These are phyloP conservation scores for Termitomyces sp. DNA, from an alignment of 768 basidiomycete species.

Conservation along the genomic window DNA sequence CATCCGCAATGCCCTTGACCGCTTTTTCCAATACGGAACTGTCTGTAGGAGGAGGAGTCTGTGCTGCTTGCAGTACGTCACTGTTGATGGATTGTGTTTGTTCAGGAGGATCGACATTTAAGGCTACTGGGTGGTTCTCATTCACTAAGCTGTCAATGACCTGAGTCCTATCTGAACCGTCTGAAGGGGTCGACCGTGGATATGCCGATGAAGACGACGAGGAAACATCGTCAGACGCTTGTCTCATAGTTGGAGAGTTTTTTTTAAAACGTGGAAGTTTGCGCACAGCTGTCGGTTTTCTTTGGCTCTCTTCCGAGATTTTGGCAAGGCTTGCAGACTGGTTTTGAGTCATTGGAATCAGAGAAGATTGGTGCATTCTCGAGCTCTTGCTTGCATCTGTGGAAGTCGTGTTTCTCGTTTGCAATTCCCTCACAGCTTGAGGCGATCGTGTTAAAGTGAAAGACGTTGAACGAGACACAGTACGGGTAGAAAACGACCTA, in stretches of 20 bases:
- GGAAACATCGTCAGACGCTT: neutral
- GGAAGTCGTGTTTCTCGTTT: neutral
- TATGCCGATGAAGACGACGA: neutral
- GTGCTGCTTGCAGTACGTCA: neutral
- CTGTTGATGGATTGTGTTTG: neutral
- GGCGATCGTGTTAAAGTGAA: neutral
- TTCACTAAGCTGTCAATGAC: neutral
- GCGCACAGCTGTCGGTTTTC: neutral
- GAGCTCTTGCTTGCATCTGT: neutral
- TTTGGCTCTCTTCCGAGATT: neutral
- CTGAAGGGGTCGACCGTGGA: neutral
- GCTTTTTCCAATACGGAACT: neutral
- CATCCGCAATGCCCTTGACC: neutral
- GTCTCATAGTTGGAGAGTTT: neutral
- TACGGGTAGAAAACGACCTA: neutral
- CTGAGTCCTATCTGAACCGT: neutral
- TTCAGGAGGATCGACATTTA: neutral
- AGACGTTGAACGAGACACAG: neutral
- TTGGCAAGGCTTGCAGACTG: neutral
- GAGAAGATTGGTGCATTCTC: neutral
- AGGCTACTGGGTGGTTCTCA: neutral
- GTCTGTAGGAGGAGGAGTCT: neutral
- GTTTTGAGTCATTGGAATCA: neutral
- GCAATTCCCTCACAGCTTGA: neutral
- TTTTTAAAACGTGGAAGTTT: neutral